Conservation (phyloP, 352 stramenopile genomes). For the Phytopythium delawarense region DNA sequence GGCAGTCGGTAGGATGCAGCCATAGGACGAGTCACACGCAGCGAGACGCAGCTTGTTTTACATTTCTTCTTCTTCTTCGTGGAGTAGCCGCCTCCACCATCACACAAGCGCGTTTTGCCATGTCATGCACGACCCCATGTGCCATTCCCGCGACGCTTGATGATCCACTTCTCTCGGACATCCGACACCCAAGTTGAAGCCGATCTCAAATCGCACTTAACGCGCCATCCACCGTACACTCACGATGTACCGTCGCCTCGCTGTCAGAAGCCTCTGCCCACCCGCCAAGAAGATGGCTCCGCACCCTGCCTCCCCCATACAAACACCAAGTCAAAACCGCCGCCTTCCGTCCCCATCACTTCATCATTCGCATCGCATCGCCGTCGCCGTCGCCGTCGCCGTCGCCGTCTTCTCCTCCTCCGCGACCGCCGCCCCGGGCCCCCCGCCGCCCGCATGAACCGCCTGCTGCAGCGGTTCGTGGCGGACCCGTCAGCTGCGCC, state of each 20-base stretch:
- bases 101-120: too few relatives aligned
- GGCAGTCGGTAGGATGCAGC: neutral
- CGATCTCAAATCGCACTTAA: neutral
- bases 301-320: neutral
- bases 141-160: too few relatives aligned
- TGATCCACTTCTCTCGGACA: too few relatives aligned
- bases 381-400: too few relatives aligned
- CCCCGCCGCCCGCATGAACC: slow-evolving; percentile 32
- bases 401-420: neutral
- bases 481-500: slow-evolving; percentile 9
- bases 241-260: neutral
- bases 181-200: too few relatives aligned
- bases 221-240: neutral
- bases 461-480: slow-evolving; percentile 60
- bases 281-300: neutral
- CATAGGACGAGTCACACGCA: neutral
- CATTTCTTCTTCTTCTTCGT: neutral
- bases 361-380: neutral
- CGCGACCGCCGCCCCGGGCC: too few relatives aligned
- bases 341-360: neutral
- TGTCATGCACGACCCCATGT: too few relatives aligned
- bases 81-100: neutral
- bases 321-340: neutral
- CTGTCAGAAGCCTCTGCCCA: neutral
- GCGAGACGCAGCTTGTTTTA: neutral